A percentile compares a stretch with the other conserved stretches of the same genome.
Evolutionary conservation across 345 rosid species (phyloP).

Genomic region (Erucastrum elatum): DNA sequence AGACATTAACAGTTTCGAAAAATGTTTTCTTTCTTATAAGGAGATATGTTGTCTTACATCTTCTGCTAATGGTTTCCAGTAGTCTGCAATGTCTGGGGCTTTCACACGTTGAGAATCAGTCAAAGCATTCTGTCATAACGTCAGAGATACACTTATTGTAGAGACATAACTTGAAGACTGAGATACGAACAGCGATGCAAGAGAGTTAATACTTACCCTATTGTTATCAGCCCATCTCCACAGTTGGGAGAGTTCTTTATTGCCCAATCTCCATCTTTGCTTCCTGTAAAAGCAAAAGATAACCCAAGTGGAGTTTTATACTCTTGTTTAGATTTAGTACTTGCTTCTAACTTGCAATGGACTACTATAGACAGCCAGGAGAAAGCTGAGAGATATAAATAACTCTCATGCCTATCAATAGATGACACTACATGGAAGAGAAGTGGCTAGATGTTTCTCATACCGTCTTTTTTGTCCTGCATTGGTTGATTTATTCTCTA

Average conservation of each 20-base stretch:
- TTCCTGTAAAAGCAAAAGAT: constrained; percentile 50
- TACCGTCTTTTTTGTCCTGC: constrained; percentile 82
- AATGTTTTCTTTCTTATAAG: not conserved
- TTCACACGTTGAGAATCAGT: constrained; percentile 89
- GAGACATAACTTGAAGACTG: not conserved
- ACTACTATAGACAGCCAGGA: not conserved
- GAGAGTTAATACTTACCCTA: constrained; percentile 49
- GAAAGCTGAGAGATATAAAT: constrained; percentile 3
- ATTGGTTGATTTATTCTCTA: constrained; percentile 59
- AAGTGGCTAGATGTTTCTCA: constrained; percentile 6
- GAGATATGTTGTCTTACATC: constrained; percentile 61
- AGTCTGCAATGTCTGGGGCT: constrained; percentile 81
- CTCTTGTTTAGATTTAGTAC: not conserved
- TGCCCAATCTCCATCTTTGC: constrained; percentile 91
- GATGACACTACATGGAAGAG: not conserved
- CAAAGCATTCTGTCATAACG: constrained; percentile 68
- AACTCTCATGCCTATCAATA: not conserved
- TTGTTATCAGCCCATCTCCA: constrained; percentile 99
- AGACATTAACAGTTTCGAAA: constrained; percentile 6
- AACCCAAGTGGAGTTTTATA: not conserved
- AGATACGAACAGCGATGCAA: not conserved
- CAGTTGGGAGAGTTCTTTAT: constrained; percentile 93
- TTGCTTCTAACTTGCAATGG: not conserved
- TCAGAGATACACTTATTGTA: constrained; percentile 28
- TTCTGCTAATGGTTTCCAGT: constrained; percentile 96